Evolutionary conservation across 1,139 yeast species (phyloP), one percentile per base, ranked within the genome.

Genomic region (Ogataea hybrid): DNA sequence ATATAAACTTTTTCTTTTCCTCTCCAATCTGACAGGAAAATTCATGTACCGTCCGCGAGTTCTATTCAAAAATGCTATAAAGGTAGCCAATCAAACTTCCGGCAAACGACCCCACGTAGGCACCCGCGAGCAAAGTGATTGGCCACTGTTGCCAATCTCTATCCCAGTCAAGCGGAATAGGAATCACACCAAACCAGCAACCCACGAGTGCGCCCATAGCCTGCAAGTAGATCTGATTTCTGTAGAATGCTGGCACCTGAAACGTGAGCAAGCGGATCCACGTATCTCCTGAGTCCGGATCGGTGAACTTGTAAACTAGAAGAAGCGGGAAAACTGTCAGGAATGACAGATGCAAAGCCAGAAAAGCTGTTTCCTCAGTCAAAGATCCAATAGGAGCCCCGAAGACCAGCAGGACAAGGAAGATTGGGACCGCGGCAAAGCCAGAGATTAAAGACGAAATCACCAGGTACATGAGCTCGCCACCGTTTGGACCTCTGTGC

Each of bases 131-230:
- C 39, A 90, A 73, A 1, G 97, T 90, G 44, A 88, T 77, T n/a
- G 98, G 98, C 96, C 97, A 92, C 46, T 72, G 75, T 64, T 92
- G 98, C 98, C 98, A 92, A 22, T 85, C 89, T 53, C 97, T 73
- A 62, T 92, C 98, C 98, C 98, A 92, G 63, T 92, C 98, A 45
- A 92, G 71, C 0, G 97, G 97, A 46, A 92, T 89, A 2, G 96
- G 97, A 31, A 87, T 67, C 5, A 94, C 96, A 9, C 97, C 97
- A 3, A 88, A 56, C 97, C 97, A 92, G 8, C 94, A 80, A 2
- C 96, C 96, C 7, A 84, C 54, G 32, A 82, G 66, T 0, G 81
- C 73, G 29, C 81, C 74, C 9, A 78, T 59, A 6, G 76, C 63
- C 21, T 69, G 58, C 27, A 68, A 57, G 34, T 75, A 64, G 2